phyloP scores from a whole-genome alignment of 1,284 basidiomycete species.

The Apiotrichum sp. region DNA sequence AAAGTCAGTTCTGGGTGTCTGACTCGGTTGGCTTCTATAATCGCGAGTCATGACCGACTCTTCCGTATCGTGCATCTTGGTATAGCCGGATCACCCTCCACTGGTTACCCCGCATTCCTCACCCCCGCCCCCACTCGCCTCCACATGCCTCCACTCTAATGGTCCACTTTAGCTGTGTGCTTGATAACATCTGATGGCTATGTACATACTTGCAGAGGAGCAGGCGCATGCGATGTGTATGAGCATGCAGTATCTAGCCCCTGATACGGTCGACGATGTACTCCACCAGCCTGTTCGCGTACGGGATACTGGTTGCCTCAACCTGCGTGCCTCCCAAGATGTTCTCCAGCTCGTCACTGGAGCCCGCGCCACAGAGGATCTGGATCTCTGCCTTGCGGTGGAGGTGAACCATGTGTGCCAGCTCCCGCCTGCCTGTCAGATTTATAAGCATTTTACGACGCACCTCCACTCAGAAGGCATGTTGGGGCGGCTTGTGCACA shows the following conservation, averaged over 20 bases:
- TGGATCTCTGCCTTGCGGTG: slow-evolving; percentile 86
- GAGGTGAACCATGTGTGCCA: slow-evolving; percentile 67
- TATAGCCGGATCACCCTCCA: background rate
- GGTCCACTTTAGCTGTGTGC: too few species aligned
- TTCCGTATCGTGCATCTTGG: background rate
- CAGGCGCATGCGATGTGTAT: background rate
- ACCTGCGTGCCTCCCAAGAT: background rate
- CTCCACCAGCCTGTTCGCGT: slow-evolving; percentile 12
- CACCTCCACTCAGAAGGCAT: slow-evolving; percentile 13
- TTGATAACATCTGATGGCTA: too few species aligned
- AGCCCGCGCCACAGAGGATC: slow-evolving; percentile 49
- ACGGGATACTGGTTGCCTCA: too few species aligned
- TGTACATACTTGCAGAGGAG: too few species aligned
- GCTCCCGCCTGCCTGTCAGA: slow-evolving; percentile 55
- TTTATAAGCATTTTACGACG: background rate
- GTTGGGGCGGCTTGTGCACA: background rate
- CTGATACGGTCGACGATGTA: slow-evolving; percentile 14
- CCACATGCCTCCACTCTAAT: background rate
- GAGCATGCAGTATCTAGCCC: background rate
- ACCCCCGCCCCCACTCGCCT: background rate
- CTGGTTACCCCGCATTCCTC: too few species aligned
- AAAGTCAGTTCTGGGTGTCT: too few species aligned
- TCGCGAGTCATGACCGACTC: too few species aligned
- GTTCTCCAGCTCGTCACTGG: background rate
- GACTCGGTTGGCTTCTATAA: too few species aligned